Evolutionary conservation across 108 stramenopile genomes (phyloP), one percentile per base, ranked within the genome.

Genomic region (Bacterosira constricta): DNA sequence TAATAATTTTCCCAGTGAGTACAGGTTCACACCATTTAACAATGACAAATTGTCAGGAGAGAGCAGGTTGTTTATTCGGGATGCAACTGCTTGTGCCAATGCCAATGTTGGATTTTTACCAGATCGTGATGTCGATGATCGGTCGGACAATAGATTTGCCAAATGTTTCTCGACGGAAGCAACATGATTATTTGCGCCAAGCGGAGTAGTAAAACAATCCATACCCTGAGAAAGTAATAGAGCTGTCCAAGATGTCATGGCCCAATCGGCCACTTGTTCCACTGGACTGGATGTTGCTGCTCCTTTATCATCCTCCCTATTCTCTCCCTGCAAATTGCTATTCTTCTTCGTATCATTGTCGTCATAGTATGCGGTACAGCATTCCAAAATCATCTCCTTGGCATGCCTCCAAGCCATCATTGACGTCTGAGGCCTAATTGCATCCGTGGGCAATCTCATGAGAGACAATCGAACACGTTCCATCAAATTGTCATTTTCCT

Each of bases 231-330:
- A 66, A 25, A 75, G 56, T 50, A 75, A 25, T 10, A 75, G 35
- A 3, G 65, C 73, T 18, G 73, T 75, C 73, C 73, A 75, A 30
- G 73, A 66, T 20, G 73, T 66, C 49, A 75, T 30, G 26, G 65
- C 57, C 73, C 73, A 75, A 17, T 75, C 73, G 0, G 58, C 65
- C 10, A 75, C 73, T 34, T 60, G 35, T 20, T 38, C 46, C 6
- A 63, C n/a, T n/a, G n/a, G n/a, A n/a, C n/a, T n/a, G n/a, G n/a
- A n/a, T n/a, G n/a, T n/a, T n/a, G n/a, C n/a, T n/a, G n/a, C n/a
- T n/a, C n/a, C n/a, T n/a, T n/a, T 56, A 4, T 30, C 29, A 50
- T 27, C 46, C 27, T 60, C 31, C 31, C 6, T 13, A 3, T 6
- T 52, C 13, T 63, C 34, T 7, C 51, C 7, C 39, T 56, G 36